Evolutionary conservation across 2,329 filamentous ascomycete species (phyloP), one percentile per base, ranked within the genome.

Genomic region (Remersonia thermophila): DNA sequence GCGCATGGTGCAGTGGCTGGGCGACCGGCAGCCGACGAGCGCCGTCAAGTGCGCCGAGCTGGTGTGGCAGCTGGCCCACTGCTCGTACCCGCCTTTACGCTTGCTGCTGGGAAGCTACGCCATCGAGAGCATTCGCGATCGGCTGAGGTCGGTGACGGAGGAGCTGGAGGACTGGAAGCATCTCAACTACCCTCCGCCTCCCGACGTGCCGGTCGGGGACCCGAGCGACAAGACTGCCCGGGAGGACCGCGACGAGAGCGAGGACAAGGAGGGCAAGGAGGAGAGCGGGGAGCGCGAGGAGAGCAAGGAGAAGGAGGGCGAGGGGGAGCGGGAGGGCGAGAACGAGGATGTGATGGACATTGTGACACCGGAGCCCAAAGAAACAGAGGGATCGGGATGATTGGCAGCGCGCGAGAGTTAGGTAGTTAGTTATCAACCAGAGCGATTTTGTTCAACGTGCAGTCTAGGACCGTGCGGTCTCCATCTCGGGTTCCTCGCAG

Each of bases 151-250:
- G 42, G 84, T 96, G 28, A 95, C 87, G 10, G 91, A 96, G 58
- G 91, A 98, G 63, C 73, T 93, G 47, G 85, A 93, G 60, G 85
- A 93, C 54, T 93, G 85, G 84, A 91, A 87, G 51, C 80, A 89
- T 53, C 63, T 93, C 20, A 83, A 83, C 55, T 87, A 85, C 46
- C 62, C 71, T 0, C 52, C 59, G 27, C 55, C 60, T 11, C 53
- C 62, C 0, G 65, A 66, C 40, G 55, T 51, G 16, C 39, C 1
- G 43, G 51, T 40, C 4, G 34, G 20, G 13, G 38, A 43, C 4
- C 38, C 38, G 5, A 14, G 32, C 10, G 41, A 42, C 2, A 15
- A 29, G 14, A 12, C 14, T 11, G 35, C 32, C 4, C 13, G 16
- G 18, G 35, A 41, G 18, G 37, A 32, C n/a, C 7, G 27, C 27